Evolutionary conservation across 2,329 filamentous ascomycete species (phyloP).

Genomic region (Tolypocladium pustulatum): DNA sequence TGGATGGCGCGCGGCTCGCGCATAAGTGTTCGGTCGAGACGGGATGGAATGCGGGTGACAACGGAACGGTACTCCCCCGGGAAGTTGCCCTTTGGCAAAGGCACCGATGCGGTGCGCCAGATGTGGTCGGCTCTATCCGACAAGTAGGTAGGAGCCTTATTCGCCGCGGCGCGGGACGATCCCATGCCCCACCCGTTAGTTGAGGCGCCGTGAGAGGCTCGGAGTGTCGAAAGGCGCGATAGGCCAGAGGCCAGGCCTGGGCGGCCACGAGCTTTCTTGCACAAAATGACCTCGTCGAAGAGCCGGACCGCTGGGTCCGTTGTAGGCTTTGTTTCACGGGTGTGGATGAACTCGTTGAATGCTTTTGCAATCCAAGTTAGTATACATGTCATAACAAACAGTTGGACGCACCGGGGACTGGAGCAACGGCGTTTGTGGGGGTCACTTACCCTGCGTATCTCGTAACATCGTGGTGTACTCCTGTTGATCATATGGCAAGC

Average conservation of each 20-base stretch:
- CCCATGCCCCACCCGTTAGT: slow-evolving; percentile 25
- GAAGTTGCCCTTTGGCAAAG: slow-evolving; percentile 50
- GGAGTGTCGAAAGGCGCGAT: slow-evolving; percentile 49
- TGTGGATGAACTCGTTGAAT: slow-evolving; percentile 79
- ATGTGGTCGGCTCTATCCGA: slow-evolving; percentile 67
- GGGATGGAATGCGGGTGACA: slow-evolving; percentile 61
- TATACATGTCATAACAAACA: neutral
- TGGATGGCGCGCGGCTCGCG: slow-evolving; percentile 85
- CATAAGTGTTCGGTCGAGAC: slow-evolving; percentile 79
- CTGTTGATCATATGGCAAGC: slow-evolving; percentile 54
- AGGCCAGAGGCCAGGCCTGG: slow-evolving; percentile 55
- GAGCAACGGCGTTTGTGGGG: neutral
- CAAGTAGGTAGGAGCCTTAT: slow-evolving; percentile 49
- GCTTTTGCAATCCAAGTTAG: slow-evolving; percentile 9
- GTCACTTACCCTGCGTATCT: slow-evolving; percentile 49
- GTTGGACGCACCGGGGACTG: neutral
- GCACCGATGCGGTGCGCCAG: slow-evolving; percentile 59
- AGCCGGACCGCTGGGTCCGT: slow-evolving; percentile 59
- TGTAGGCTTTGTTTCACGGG: slow-evolving; percentile 56
- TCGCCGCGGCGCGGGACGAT: slow-evolving; percentile 19
- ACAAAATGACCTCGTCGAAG: slow-evolving; percentile 76
- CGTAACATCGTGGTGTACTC: slow-evolving; percentile 54
- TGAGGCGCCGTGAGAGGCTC: slow-evolving; percentile 42
- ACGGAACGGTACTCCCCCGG: slow-evolving; percentile 51
- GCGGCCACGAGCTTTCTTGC: slow-evolving; percentile 60